Evolutionary conservation across 1,284 basidiomycete genomes (phyloP).

Genomic region (Trichosporon sp.): DNA sequence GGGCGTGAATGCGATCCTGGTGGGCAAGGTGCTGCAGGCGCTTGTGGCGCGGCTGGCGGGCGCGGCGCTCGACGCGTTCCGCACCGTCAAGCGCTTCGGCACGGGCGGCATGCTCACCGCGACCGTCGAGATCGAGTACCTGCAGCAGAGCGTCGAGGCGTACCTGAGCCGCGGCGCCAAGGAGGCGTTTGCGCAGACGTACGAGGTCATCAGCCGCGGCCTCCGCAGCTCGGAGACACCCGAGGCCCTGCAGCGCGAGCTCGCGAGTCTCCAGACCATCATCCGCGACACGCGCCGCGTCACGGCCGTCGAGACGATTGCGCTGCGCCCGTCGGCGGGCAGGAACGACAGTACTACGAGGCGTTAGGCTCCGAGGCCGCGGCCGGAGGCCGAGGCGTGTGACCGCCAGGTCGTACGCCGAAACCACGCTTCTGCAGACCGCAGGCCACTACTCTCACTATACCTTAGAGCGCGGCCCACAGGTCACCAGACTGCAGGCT

Average conservation of each 20-base stretch:
- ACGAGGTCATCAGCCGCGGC: slow-evolving; percentile 82
- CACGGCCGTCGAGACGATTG: slow-evolving; percentile 80
- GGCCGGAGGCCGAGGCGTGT: not conserved
- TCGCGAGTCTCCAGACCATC: slow-evolving; percentile 87
- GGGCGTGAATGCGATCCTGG: slow-evolving; percentile 68
- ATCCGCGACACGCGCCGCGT: slow-evolving; percentile 79
- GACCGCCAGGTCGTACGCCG: not conserved
- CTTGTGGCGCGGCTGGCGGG: slow-evolving; percentile 78
- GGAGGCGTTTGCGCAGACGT: slow-evolving; percentile 78
- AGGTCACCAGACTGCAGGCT: no score
- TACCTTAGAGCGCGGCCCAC: no score
- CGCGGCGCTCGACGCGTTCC: slow-evolving; percentile 77
- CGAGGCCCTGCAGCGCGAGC: slow-evolving; percentile 75
- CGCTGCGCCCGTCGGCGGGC: not conserved
- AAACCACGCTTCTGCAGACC: no score
- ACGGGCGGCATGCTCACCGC: slow-evolving; percentile 99
- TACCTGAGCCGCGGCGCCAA: slow-evolving; percentile 79
- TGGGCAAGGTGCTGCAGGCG: slow-evolving; percentile 73
- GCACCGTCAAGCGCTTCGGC: slow-evolving; percentile 79
- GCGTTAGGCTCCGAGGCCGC: not conserved
- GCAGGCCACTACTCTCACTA: no score
- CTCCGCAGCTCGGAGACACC: slow-evolving; percentile 42
- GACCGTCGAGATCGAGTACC: slow-evolving; percentile 96
- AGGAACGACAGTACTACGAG: not conserved
- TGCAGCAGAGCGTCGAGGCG: slow-evolving; percentile 83